Conservation (phyloP, 1,139 yeast genomes). For the Arxiozyma heterogenica region DNA sequence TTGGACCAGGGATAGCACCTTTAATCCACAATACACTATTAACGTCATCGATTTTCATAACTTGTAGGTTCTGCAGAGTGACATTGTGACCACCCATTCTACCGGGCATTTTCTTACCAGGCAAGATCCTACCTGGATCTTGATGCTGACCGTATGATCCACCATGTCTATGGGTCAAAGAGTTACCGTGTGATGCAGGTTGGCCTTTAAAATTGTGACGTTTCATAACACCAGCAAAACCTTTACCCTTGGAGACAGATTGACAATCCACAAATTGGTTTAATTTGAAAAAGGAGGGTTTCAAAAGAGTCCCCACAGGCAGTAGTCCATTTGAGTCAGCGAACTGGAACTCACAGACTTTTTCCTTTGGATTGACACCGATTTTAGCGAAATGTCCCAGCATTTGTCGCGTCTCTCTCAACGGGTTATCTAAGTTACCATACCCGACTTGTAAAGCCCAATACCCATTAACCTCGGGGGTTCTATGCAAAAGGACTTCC, state of each 20-base stretch:
- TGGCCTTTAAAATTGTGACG: constrained; percentile 89
- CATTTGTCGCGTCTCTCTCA: constrained; percentile 54
- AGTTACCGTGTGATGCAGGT: constrained; percentile 92
- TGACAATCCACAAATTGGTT: constrained; percentile 82
- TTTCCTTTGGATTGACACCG: constrained; percentile 73
- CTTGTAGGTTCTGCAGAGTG: constrained; percentile 69
- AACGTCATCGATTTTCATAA: constrained; percentile 70
- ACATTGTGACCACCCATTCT: constrained; percentile 76
- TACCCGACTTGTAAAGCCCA: constrained; percentile 84
- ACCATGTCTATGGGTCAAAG: constrained; percentile 87
- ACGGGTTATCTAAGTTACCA: constrained; percentile 49
- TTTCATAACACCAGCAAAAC: constrained; percentile 98
- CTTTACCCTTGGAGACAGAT: constrained; percentile 85
- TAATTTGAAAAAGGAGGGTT: constrained; percentile 71
- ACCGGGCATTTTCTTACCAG: constrained; percentile 98
- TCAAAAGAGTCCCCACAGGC: constrained; percentile 69
- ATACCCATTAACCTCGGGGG: constrained; percentile 64
- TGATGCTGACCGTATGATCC: constrained; percentile 97
- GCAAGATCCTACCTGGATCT: constrained; percentile 91
- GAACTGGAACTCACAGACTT: constrained; percentile 70
- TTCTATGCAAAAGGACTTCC: constrained; percentile 72
- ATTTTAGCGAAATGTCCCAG: constrained; percentile 78
- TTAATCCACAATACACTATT: constrained; percentile 75
- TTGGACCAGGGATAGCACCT: constrained; percentile 91
- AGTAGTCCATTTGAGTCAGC: constrained; percentile 55